Percentiles rank a stretch among this genome's conserved stretches.
Evolutionary conservation across 78 protist genomes (phyloP).

Genomic region (Dictyostelium firmibasis): DNA sequence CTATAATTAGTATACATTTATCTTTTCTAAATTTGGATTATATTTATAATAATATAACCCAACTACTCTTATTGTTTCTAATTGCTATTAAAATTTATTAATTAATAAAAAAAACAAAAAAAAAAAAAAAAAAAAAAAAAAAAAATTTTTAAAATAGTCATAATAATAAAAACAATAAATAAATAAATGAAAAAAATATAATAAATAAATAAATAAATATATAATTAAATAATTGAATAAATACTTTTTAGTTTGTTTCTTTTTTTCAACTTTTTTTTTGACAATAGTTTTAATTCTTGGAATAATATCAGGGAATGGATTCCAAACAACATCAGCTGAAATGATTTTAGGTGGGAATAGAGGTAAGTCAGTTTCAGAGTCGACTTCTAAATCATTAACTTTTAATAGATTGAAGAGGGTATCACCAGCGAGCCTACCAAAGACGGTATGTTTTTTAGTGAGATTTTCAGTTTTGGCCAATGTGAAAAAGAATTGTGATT

Average conservation of each 20-base stretch:
- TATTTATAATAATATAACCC: not conserved
- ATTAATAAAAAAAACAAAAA: no score
- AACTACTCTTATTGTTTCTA: no score
- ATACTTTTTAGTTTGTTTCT: slow-evolving; percentile 36
- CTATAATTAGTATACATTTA: not conserved
- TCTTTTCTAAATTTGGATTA: not conserved
- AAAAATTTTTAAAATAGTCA: no score
- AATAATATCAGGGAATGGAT: slow-evolving; percentile 94
- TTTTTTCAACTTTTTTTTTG: slow-evolving; percentile 1
- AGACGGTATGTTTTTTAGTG: slow-evolving; percentile 92
- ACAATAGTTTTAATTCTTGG: slow-evolving; percentile 54
- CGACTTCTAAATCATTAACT: slow-evolving; percentile 86
- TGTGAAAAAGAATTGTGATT: slow-evolving; percentile 96
- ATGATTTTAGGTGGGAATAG: slow-evolving; percentile 85
- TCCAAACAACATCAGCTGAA: slow-evolving; percentile 81
- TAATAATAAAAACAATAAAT: no score
- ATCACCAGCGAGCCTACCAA: slow-evolving; percentile 91
- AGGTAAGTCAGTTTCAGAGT: slow-evolving; percentile 88
- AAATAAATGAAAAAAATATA: no score
- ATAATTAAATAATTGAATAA: not conserved
- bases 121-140: no score
- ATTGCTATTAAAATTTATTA: not conserved
- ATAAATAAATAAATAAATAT: not conserved
- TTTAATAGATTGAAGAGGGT: slow-evolving; percentile 87
- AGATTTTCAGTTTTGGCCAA: slow-evolving; percentile 86